Conservation (phyloP, 306 rosid species). For the Lotus japonicus region DNA sequence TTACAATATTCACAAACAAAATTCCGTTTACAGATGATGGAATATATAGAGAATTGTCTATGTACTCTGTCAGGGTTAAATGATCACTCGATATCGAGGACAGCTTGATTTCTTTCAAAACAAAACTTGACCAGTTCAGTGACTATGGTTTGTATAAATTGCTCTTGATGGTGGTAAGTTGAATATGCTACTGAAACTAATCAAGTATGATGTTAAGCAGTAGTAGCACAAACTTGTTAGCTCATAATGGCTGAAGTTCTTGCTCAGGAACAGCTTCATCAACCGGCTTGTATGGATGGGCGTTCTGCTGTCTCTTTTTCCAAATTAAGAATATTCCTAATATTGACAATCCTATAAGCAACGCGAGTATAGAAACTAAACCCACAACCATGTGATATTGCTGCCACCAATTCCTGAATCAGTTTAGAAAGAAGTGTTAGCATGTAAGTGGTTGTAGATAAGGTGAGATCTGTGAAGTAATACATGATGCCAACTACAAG, state of each 20-base stretch:
- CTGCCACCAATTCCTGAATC: conserved; percentile 72
- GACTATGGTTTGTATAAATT: too few species aligned
- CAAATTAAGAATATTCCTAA: conserved; percentile 57
- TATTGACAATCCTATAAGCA: conserved; percentile 42
- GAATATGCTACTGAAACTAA: conserved; percentile 17
- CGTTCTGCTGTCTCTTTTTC: conserved; percentile 46
- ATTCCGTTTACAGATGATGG: conserved; percentile 19
- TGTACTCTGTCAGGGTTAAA: conserved; percentile 23
- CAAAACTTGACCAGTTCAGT: neutral
- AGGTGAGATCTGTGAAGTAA: neutral
- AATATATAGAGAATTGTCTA: conserved; percentile 16
- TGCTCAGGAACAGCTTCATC: conserved; percentile 59
- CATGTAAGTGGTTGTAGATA: too few species aligned
- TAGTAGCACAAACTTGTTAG: conserved; percentile 11
- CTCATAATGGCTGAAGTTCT: conserved; percentile 86
- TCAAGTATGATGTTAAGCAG: conserved; percentile 20
- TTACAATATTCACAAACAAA: conserved; percentile 39
- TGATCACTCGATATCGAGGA: conserved; percentile 12
- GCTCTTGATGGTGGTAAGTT: conserved; percentile 5
- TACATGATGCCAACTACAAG: neutral
- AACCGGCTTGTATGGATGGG: conserved; percentile 67
- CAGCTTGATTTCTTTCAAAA: conserved; percentile 17
- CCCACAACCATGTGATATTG: conserved; percentile 33
- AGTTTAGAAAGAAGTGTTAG: conserved; percentile 12
- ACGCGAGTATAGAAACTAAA: conserved; percentile 35